Conservation (phyloP, 2,329 filamentous ascomycete species). For the Epicoccum sorghinum region DNA sequence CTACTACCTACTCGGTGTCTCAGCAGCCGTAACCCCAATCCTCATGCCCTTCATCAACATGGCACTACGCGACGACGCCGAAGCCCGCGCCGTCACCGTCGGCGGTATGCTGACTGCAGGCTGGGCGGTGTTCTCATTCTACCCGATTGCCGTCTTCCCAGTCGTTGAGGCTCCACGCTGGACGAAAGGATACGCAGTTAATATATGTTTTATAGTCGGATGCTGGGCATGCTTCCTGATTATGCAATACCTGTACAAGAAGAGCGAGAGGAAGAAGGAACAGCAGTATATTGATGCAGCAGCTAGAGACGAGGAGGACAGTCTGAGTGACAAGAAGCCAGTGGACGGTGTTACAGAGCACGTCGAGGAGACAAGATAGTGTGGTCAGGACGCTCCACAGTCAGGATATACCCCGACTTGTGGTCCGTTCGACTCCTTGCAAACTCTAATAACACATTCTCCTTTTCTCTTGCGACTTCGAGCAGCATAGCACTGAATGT, state of each 20-base stretch:
- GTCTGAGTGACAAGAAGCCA: slow-evolving; percentile 12
- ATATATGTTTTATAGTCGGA: slow-evolving; percentile 54
- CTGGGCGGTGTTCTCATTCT: slow-evolving; percentile 45
- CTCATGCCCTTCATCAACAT: slow-evolving; percentile 48
- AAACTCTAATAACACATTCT: too few species aligned
- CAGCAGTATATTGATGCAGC: slow-evolving; percentile 14
- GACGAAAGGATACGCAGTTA: slow-evolving; percentile 57
- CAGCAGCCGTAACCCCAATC: slow-evolving; percentile 43
- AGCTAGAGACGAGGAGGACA: slow-evolving; percentile 37
- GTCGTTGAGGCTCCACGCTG: slow-evolving; percentile 51
- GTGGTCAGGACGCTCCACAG: too few species aligned
- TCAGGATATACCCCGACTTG: too few species aligned
- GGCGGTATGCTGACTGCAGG: slow-evolving; percentile 52
- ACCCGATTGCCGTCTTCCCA: slow-evolving; percentile 44
- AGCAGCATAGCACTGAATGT: too few species aligned
- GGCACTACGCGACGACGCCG: slow-evolving; percentile 51
- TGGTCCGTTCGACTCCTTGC: too few species aligned
- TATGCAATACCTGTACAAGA: slow-evolving; percentile 47
- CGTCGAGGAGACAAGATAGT: slow-evolving; percentile 4
- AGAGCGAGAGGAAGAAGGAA: slow-evolving; percentile 35
- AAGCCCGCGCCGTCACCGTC: slow-evolving; percentile 58
- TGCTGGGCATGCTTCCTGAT: slow-evolving; percentile 53
- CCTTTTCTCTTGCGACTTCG: too few species aligned
- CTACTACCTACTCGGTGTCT: slow-evolving; percentile 45
- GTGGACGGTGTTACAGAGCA: slow-evolving; percentile 7